A percentile compares a stretch with the other conserved stretches of the same genome.
Evolutionary conservation across 2,329 filamentous ascomycete species (phyloP).

Genomic region (Penicillium sp.): DNA sequence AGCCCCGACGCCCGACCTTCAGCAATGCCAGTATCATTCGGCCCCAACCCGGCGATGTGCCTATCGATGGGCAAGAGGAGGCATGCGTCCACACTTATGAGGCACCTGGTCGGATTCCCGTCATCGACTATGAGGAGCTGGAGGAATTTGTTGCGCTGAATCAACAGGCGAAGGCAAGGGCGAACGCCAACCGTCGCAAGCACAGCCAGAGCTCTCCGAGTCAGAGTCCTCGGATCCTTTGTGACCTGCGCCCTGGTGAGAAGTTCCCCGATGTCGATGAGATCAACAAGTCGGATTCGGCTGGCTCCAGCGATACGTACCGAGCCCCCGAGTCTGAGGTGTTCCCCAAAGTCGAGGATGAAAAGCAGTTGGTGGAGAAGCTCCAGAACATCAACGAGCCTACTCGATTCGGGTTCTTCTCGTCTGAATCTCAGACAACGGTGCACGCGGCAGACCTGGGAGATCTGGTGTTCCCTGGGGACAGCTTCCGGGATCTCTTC

Average conservation of each 20-base stretch:
- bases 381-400: slow-evolving; percentile 55
- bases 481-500: slow-evolving; percentile 87
- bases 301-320: slow-evolving; percentile 31
- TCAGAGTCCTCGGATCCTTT: slow-evolving; percentile 56
- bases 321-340: slow-evolving; percentile 37
- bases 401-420: slow-evolving; percentile 95
- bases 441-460: slow-evolving; percentile 88
- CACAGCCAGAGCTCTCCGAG: slow-evolving; percentile 52
- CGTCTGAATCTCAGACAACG: slow-evolving; percentile 88
- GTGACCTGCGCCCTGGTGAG: slow-evolving; percentile 55
- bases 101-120: slow-evolving; percentile 74
- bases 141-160: slow-evolving; percentile 80
- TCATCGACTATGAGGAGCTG: slow-evolving; percentile 87
- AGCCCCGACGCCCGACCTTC: slow-evolving; percentile 60
- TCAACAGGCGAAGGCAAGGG: slow-evolving; percentile 52
- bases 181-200: slow-evolving; percentile 32
- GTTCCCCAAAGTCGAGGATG: slow-evolving; percentile 27
- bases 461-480: slow-evolving; percentile 83
- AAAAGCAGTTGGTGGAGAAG: slow-evolving; percentile 34
- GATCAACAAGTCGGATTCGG: slow-evolving; percentile 34
- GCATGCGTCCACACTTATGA: slow-evolving; percentile 84
- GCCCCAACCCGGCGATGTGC: slow-evolving; percentile 44
- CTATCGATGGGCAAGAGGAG: slow-evolving; percentile 51
- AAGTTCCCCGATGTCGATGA: slow-evolving; percentile 37
- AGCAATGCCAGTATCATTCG: slow-evolving; percentile 58